Conservation (phyloP, 2,329 filamentous ascomycete genomes). For the Ophiosphaerella narmari region DNA sequence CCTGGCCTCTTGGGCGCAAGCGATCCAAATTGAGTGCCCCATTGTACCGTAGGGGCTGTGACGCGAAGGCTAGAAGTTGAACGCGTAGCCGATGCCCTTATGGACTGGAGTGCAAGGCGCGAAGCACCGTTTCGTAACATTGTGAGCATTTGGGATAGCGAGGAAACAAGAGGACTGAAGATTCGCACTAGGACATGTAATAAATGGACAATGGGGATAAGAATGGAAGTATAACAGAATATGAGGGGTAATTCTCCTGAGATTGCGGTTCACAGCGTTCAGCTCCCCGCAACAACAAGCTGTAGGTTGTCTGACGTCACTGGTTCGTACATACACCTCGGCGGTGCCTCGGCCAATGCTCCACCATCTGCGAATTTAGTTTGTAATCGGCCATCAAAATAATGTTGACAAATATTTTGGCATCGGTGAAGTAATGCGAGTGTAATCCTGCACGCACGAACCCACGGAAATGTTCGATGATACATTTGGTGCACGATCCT, state of each 20-base stretch:
- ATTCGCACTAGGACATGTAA: neutral
- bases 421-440: no score
- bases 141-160: conserved; percentile 8
- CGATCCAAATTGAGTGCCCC: conserved; percentile 51
- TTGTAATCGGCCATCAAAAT: neutral
- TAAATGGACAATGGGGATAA: neutral
- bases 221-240: conserved; percentile 5
- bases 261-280: conserved; percentile 6
- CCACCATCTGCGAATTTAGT: neutral
- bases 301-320: conserved; percentile 2
- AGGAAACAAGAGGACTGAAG: neutral
- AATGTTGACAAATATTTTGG: neutral
- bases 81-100: conserved; percentile 36
- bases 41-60: conserved; percentile 34
- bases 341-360: neutral
- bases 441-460: no score
- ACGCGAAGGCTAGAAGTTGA: conserved; percentile 31
- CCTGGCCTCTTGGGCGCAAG: conserved; percentile 42
- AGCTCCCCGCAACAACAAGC: conserved; percentile 10
- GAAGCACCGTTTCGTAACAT: conserved; percentile 54
- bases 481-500: no score
- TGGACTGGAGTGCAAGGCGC: conserved; percentile 47
- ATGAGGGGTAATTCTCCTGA: neutral
- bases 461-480: no score
- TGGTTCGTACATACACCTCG: neutral